Evolutionary conservation across 2,329 filamentous ascomycete species (phyloP).

Genomic region (Neocucurbitaria cava): DNA sequence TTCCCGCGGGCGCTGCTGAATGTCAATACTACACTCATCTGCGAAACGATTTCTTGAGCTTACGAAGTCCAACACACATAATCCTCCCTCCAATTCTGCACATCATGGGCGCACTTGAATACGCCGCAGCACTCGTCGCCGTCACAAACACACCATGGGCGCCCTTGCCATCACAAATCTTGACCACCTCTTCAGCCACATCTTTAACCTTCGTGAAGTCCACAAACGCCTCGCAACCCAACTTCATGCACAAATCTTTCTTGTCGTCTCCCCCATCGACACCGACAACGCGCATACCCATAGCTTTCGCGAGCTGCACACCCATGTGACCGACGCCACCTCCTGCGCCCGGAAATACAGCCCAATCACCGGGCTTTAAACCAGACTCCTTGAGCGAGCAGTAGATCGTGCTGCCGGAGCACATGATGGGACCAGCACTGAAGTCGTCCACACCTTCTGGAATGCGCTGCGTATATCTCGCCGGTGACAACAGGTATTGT

Average conservation of each 20-base stretch:
- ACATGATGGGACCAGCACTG: constrained; percentile 64
- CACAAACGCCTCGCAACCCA: constrained; percentile 39
- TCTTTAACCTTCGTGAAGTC: constrained; percentile 36
- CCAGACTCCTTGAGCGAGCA: constrained; percentile 59
- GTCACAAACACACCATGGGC: constrained; percentile 45
- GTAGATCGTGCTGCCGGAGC: constrained; percentile 63
- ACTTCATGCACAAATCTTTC: constrained; percentile 27
- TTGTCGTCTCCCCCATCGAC: constrained; percentile 37
- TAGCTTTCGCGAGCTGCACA: constrained; percentile 51
- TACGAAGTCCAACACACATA: constrained; percentile 58
- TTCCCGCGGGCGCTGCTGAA: constrained; percentile 29
- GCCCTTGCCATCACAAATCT: constrained; percentile 36
- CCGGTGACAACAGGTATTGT: constrained; percentile 54
- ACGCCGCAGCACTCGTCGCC: constrained; percentile 26
- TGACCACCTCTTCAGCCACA: constrained; percentile 34
- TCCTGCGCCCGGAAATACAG: constrained; percentile 59
- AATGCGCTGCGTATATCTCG: constrained; percentile 59
- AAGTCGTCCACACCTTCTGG: constrained; percentile 61
- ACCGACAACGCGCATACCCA: constrained; percentile 39
- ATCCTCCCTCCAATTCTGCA: constrained; percentile 55
- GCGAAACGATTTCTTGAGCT: constrained; percentile 23
- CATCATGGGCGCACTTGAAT: constrained; percentile 38
- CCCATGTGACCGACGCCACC: constrained; percentile 64
- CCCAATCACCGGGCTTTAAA: constrained; percentile 59
- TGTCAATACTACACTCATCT: constrained; percentile 27